Conservation (phyloP, 768 basidiomycete species). For the Russula abietina region DNA sequence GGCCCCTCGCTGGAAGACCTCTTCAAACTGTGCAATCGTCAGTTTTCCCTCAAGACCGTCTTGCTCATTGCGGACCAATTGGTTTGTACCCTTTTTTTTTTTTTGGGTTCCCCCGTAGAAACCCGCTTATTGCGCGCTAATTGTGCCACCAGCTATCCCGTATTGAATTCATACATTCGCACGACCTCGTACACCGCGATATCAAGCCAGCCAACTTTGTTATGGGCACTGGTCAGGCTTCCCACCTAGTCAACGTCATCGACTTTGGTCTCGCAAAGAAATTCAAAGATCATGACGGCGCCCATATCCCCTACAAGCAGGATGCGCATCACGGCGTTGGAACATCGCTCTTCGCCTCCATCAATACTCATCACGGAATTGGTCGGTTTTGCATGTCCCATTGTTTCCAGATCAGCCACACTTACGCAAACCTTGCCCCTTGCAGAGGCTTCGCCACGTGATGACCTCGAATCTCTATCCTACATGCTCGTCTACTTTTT, state of each 20-base stretch:
- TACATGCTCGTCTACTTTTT: conserved; percentile 83
- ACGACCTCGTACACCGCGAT: conserved; percentile 92
- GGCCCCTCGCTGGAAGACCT: conserved; percentile 86
- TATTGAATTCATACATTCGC: conserved; percentile 93
- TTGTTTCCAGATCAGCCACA: conserved; percentile 2
- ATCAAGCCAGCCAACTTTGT: conserved; percentile 99
- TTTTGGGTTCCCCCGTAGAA: conserved; percentile 2
- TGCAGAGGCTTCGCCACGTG: conserved; percentile 66
- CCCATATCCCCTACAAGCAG: conserved; percentile 67
- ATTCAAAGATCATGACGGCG: conserved; percentile 60
- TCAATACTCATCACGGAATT: conserved; percentile 70
- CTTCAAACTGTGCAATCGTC: conserved; percentile 84
- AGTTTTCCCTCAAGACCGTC: conserved; percentile 92
- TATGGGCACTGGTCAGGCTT: conserved; percentile 74
- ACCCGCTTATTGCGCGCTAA: conserved; percentile 17
- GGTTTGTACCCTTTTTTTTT: conserved; percentile 36
- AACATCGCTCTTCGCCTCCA: conserved; percentile 67
- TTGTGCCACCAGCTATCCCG: conserved; percentile 65
- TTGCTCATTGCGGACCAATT: conserved; percentile 92
- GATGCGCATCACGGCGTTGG: conserved; percentile 76
- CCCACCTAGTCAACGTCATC: conserved; percentile 82
- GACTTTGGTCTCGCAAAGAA: conserved; percentile 84
- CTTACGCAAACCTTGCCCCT: conserved; percentile 3
- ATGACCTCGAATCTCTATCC: conserved; percentile 73
- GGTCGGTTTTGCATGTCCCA: conserved; percentile 39